Conservation (phyloP, 2,329 filamentous ascomycete genomes). For the Aspergillus uvarum region DNA sequence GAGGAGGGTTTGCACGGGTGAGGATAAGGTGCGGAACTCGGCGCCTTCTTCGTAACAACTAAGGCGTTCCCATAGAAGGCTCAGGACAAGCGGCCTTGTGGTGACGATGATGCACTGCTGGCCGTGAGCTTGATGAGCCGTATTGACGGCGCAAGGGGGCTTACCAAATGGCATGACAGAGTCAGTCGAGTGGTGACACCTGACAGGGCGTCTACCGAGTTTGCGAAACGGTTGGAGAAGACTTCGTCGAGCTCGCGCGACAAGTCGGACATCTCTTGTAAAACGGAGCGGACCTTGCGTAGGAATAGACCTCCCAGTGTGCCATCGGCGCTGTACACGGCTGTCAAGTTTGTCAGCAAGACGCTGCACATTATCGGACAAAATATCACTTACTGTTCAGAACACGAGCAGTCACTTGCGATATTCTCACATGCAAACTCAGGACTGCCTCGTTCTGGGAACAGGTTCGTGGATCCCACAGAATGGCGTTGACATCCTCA, state of each 20-base stretch:
- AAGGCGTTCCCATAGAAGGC: conserved; percentile 21
- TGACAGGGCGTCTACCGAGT: conserved; percentile 37
- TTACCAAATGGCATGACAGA: conserved; percentile 35
- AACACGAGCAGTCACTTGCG: conserved; percentile 41
- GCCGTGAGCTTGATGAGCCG: not conserved
- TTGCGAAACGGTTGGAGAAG: conserved; percentile 37
- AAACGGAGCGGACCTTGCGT: conserved; percentile 34
- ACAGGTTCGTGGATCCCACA: conserved; percentile 42
- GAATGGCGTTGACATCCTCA: conserved; percentile 48
- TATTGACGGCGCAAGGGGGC: not conserved
- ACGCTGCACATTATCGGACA: not conserved
- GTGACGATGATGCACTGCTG: conserved; percentile 29
- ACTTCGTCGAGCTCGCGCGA: conserved; percentile 36
- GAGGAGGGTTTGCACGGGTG: conserved; percentile 23
- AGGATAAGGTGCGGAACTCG: conserved; percentile 18
- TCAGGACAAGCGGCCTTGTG: conserved; percentile 23
- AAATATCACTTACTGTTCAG: conserved; percentile 33
- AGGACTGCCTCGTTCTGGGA: conserved; percentile 37
- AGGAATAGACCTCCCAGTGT: conserved; percentile 27
- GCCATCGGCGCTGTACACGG: conserved; percentile 37
- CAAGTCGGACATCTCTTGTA: conserved; percentile 34
- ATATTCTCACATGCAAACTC: conserved; percentile 43
- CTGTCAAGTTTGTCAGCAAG: conserved; percentile 16
- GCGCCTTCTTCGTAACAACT: conserved; percentile 20
- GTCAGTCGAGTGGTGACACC: conserved; percentile 37